Base-by-base conservation (phyloP, 345 rosid genomes). In the Citrus hindsii region DNA sequence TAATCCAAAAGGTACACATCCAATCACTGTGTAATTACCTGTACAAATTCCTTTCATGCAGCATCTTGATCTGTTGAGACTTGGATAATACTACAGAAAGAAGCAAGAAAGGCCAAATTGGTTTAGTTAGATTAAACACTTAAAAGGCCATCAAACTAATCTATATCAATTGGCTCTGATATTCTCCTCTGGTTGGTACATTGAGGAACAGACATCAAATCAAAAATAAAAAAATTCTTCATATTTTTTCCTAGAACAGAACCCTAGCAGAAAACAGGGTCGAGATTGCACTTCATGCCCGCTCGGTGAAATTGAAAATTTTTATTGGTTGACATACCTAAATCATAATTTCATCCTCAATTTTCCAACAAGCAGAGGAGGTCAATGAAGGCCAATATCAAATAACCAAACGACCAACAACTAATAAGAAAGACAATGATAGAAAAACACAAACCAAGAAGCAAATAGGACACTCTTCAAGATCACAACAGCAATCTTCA, bases 381-480 rank as follows among this genome's bases (percentile, higher is more conserved):
- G 61, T 22, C 46, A 48, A 81, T 10, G 4, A 71, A 68, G 51
- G 64, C 73, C 55, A 55, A 42, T 33, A 78, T 65, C 65, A 27
- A 78, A 56, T 69, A 40, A 51, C 4, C 28, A 55, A 14, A 28
- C 16, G 30, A 74, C 12, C 70, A 66, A 5, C 16, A 33, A 9
- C 35, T 33, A 75, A 59, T 28, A 73, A 32, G 51, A 68, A 75
- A 73, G 69, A 38, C 35, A 77, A 37, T 8, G 53, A 71, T 27
- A 75, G 28, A 62, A 60, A 58, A 60, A 65, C 58, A 88, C 98
- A 42, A 51, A 97, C 99, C 98, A 97, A 85, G 79, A 94, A 94
- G 87, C 99, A 97, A 86, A 97, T 97, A 0, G 98, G 99, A 73
- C 98, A 94, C 80, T 97, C 99, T 90, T 97, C 99, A 38, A 88